Conservation (phyloP, 2,329 filamentous ascomycete species). For the Stemphylium beticola region DNA sequence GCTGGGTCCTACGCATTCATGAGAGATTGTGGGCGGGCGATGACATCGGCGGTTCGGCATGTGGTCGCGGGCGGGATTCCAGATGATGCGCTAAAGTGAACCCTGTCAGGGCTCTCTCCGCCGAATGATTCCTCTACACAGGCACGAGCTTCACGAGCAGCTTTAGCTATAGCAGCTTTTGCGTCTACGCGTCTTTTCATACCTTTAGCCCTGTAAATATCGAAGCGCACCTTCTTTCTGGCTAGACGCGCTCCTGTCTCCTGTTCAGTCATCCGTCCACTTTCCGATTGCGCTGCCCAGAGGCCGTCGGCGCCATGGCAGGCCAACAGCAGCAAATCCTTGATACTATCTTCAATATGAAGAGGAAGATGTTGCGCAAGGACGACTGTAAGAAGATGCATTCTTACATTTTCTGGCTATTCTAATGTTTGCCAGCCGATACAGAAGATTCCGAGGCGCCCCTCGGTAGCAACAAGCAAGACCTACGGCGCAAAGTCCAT, state of each 20-base stretch:
- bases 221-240: neutral
- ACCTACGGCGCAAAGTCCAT: conserved; percentile 76
- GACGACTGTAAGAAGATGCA: conserved; percentile 40
- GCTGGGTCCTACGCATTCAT: conserved; percentile 1
- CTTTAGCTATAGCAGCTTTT: neutral
- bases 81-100: conserved; percentile 6
- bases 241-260: conserved; percentile 3
- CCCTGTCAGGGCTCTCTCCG: conserved; percentile 6
- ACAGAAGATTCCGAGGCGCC: conserved; percentile 75
- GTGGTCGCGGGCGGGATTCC: conserved; percentile 3
- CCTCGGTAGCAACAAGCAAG: conserved; percentile 77
- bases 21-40: conserved; percentile 4
- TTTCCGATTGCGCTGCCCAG: conserved; percentile 24
- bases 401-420: neutral
- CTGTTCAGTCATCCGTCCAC: conserved; percentile 7
- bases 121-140: conserved; percentile 8
- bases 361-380: conserved; percentile 43
- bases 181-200: conserved; percentile 2
- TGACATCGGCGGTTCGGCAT: conserved; percentile 13
- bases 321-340: conserved; percentile 50
- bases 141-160: conserved; percentile 9
- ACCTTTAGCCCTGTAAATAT: neutral
- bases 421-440: conserved; percentile 64
- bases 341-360: conserved; percentile 50
- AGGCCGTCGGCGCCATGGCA: conserved; percentile 41